phyloP scores from a whole-genome alignment of 2,329 filamentous ascomycete genomes.

The Leptographium galeiforme region DNA sequence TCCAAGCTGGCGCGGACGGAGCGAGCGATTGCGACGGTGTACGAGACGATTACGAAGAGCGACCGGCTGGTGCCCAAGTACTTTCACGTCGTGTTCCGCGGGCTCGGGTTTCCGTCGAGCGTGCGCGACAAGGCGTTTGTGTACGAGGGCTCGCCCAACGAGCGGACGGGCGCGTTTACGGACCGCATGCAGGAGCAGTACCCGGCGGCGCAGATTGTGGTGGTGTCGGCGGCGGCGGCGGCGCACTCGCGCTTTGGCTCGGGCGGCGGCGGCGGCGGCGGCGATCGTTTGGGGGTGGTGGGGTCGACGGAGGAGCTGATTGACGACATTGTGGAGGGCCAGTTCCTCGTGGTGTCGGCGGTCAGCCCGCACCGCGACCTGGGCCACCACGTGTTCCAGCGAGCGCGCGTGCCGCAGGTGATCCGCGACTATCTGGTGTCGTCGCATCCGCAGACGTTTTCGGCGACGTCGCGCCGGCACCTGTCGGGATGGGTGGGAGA shows the following conservation, averaged over 20 bases:
- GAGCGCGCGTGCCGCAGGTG: conserved; percentile 67
- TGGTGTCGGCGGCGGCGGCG: conserved; percentile 4
- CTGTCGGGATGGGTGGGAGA: conserved; percentile 56
- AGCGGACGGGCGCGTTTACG: conserved; percentile 69
- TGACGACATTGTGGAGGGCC: conserved; percentile 69
- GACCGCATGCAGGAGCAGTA: conserved; percentile 89
- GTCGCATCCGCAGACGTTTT: conserved; percentile 65
- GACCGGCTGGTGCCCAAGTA: conserved; percentile 70
- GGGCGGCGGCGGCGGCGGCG: neutral
- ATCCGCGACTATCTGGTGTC: conserved; percentile 80
- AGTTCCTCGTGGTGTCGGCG: conserved; percentile 72
- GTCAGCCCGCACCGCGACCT: conserved; percentile 75
- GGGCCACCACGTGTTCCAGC: conserved; percentile 71
- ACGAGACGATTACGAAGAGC: conserved; percentile 76
- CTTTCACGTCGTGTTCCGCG: conserved; percentile 82
- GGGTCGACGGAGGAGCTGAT: conserved; percentile 42
- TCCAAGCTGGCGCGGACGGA: conserved; percentile 80
- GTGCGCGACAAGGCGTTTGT: conserved; percentile 86
- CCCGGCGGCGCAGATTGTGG: conserved; percentile 67
- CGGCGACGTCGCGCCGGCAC: conserved; percentile 58
- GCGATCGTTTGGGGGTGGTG: neutral
- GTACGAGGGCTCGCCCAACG: conserved; percentile 67
- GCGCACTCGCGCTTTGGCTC: conserved; percentile 4
- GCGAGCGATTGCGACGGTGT: conserved; percentile 80
- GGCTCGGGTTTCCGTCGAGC: conserved; percentile 70